Conservation (phyloP, 805 yeast genomes). For the Candida cerambycidarum region DNA sequence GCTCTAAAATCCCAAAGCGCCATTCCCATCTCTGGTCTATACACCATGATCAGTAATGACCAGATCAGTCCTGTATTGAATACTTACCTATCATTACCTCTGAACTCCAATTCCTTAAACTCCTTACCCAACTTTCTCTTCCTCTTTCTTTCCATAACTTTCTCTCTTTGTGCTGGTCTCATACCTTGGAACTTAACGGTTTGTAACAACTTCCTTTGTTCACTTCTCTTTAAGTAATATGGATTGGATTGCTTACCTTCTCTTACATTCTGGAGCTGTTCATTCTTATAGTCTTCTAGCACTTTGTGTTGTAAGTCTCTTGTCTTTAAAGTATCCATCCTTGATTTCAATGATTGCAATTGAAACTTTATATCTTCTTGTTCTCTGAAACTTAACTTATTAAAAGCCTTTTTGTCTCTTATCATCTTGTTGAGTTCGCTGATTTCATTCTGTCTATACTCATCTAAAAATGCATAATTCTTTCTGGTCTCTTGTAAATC, state of each 20-base stretch:
- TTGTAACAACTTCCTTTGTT: constrained; percentile 70
- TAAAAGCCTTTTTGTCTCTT: constrained; percentile 51
- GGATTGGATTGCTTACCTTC: constrained; percentile 50
- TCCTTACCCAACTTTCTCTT: constrained; percentile 83
- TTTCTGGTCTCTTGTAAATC: constrained; percentile 65
- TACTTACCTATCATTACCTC: constrained; percentile 3
- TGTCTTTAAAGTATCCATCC: constrained; percentile 65
- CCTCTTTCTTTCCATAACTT: constrained; percentile 83
- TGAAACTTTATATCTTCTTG: constrained; percentile 51
- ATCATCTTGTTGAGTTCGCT: constrained; percentile 54
- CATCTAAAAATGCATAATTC: constrained; percentile 83
- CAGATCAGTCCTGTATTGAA: too few species aligned
- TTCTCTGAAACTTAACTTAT: constrained; percentile 44
- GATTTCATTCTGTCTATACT: constrained; percentile 77
- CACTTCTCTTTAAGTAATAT: constrained; percentile 65
- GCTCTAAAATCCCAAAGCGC: too few species aligned
- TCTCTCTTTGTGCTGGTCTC: constrained; percentile 71
- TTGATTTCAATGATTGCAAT: constrained; percentile 64
- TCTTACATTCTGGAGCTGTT: constrained; percentile 47
- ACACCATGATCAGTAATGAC: too few species aligned
- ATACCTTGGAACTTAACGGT: constrained; percentile 75
- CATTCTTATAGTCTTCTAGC: constrained; percentile 55
- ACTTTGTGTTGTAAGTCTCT: constrained; percentile 74
- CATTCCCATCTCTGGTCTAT: too few species aligned
- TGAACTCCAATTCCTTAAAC: constrained; percentile 53